Percentiles rank a stretch among this genome's conserved stretches.
Evolutionary conservation across 2,329 filamentous ascomycete species (phyloP).

Genomic region (Claviceps pazoutovae): DNA sequence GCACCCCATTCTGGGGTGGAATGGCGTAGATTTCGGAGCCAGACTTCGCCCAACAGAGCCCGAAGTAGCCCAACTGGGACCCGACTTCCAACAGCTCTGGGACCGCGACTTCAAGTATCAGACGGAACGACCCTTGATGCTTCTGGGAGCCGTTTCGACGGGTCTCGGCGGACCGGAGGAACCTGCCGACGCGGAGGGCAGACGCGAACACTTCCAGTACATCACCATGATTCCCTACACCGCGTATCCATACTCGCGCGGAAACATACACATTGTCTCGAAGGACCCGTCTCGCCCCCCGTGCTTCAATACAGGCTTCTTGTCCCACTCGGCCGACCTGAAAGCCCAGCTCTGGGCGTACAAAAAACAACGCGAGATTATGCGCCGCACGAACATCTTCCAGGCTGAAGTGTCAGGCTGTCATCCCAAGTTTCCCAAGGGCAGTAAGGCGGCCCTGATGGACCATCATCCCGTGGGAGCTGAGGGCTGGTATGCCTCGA

Average conservation of each 20-base stretch:
- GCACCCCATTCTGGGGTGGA: slow-evolving; percentile 41
- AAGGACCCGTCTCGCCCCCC: slow-evolving; percentile 26
- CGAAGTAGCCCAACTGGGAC: slow-evolving; percentile 37
- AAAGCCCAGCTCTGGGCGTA: slow-evolving; percentile 48
- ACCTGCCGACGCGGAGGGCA: not conserved
- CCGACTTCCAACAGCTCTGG: slow-evolving; percentile 39
- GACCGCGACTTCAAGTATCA: slow-evolving; percentile 34
- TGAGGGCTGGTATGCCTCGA: slow-evolving; percentile 7
- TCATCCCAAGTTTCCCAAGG: slow-evolving; percentile 29
- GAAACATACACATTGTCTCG: slow-evolving; percentile 43
- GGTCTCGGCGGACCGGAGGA: slow-evolving; percentile 5
- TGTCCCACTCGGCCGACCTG: slow-evolving; percentile 33
- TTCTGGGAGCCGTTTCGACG: slow-evolving; percentile 23
- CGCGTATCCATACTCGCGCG: slow-evolving; percentile 46
- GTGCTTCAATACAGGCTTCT: slow-evolving; percentile 42
- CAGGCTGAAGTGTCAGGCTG: slow-evolving; percentile 26
- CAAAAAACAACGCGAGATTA: slow-evolving; percentile 47
- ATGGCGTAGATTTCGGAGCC: slow-evolving; percentile 37
- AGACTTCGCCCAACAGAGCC: slow-evolving; percentile 41
- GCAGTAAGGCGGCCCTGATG: slow-evolving; percentile 23
- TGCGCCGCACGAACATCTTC: slow-evolving; percentile 39
- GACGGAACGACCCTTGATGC: slow-evolving; percentile 33
- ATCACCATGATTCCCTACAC: slow-evolving; percentile 37
- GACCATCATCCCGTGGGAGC: slow-evolving; percentile 10
- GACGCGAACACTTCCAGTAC: slow-evolving; percentile 26